Evolutionary conservation across 2,329 filamentous ascomycete species (phyloP), one percentile per base, ranked within the genome.

Genomic region (Sporothrix luriei): DNA sequence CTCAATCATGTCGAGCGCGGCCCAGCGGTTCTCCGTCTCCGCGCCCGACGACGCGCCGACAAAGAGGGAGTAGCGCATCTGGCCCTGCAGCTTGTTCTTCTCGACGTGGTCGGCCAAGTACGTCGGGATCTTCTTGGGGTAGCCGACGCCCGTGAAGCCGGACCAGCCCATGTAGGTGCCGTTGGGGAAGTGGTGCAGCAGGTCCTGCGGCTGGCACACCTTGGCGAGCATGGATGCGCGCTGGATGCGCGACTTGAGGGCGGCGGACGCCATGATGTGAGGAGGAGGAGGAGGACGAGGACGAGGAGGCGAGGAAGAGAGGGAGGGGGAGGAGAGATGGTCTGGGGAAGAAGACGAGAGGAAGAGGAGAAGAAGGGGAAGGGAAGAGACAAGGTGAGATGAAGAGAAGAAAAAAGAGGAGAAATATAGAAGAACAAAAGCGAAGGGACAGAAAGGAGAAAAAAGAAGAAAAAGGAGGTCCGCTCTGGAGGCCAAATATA

Each of bases 1-100:
- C 82, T 94, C 90, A 76, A 97, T 97, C 93, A 97, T 97, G 81
- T 97, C 90, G 73, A 94, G 83, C 4, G 83, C 80, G n/a, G 93
- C 93, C 93, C 93, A 97, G 79, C 93, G 85, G 80, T 95, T 95
- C 83, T 97, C 93, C 0, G 93, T 97, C 82, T 95, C 93, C 21
- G 92, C 91, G 49, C 93, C 93, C 19, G 91, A 93, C 5, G 91
- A 94, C n/a, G 93, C 93, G 68, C 93, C 93, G 11, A 96, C 93
- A 74, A 97, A 97, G 21, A 97, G 86, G 70, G 88, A 90, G 84
- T 96, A 97, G 76, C 91, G 91, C 74, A 96, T 83, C 84, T 96
- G 83, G 69, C 93, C 92, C 80, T 97, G 89, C 19, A 97, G 84
- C 72, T 85, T 87, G 80, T 97, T 96, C 82, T 91, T 87, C 82